Percentiles rank a stretch among this genome's conserved stretches.
Evolutionary conservation across 2,329 filamentous ascomycete species (phyloP).

Genomic region (Grosmannia serpens): DNA sequence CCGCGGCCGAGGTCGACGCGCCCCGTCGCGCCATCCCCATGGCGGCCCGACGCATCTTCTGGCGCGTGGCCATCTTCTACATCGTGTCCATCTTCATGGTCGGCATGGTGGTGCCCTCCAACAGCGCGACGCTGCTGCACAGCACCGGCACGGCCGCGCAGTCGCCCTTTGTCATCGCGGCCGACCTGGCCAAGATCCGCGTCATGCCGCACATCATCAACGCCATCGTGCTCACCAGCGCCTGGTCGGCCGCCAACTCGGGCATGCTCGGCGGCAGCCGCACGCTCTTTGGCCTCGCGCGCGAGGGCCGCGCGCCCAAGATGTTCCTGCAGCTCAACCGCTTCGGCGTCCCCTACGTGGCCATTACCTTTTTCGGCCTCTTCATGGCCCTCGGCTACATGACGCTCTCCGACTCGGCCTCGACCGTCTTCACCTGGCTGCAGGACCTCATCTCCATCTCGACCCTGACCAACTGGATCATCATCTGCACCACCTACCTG

Average conservation of each 20-base stretch:
- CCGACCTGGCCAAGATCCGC: conserved; percentile 52
- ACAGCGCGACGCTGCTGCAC: conserved; percentile 19
- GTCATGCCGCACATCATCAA: conserved; percentile 64
- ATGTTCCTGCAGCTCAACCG: conserved; percentile 41
- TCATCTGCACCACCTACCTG: conserved; percentile 33
- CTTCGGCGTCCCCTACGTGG: conserved; percentile 44
- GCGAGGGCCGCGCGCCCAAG: conserved; percentile 45
- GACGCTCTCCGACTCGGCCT: conserved; percentile 9
- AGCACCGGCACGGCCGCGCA: conserved; percentile 26
- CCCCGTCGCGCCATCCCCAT: conserved; percentile 12
- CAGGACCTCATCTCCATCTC: conserved; percentile 51
- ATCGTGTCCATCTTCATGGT: conserved; percentile 19
- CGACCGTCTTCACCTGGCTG: conserved; percentile 18
- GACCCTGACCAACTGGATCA: conserved; percentile 46
- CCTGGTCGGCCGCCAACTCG: conserved; percentile 58
- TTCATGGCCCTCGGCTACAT: conserved; percentile 46
- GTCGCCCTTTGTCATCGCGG: conserved; percentile 61
- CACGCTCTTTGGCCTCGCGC: conserved; percentile 45
- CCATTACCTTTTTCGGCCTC: conserved; percentile 35
- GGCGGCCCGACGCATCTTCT: conserved; percentile 16
- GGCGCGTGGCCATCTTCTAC: conserved; percentile 20
- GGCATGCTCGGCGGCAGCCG: conserved; percentile 47
- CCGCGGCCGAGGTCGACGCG: conserved; percentile 10
- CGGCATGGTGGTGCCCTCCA: conserved; percentile 18
- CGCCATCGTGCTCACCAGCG: conserved; percentile 61